Evolutionary conservation across 164 flowering plant species (phyloP).

Genomic region (Dillenia turbinata): DNA sequence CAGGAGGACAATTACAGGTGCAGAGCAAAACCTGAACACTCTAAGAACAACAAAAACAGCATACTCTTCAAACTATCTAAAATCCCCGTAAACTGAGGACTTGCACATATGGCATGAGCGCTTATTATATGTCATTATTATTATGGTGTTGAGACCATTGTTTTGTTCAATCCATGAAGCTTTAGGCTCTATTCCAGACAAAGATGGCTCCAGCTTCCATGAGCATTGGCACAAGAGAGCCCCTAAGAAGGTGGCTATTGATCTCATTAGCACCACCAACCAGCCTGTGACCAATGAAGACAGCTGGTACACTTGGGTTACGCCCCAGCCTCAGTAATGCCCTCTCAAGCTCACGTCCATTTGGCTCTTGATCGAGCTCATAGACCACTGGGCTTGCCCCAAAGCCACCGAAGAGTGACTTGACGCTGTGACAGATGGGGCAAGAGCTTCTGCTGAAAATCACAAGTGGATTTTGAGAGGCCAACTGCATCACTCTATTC

Average conservation of each 20-base stretch:
- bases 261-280: constrained; percentile 28
- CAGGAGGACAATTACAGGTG: no score
- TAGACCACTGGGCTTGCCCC: constrained; percentile 9
- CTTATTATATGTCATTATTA: no score
- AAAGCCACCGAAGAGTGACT: constrained; percentile 2
- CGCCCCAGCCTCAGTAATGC: constrained; percentile 20
- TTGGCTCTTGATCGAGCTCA: constrained; percentile 12
- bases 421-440: constrained; percentile 9
- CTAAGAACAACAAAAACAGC: no score
- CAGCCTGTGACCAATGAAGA: constrained; percentile 32
- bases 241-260: constrained; percentile 28
- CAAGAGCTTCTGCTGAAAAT: constrained; percentile 19
- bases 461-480: constrained; percentile 3
- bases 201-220: constrained; percentile 22
- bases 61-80: no score
- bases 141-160: no score
- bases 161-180: no score
- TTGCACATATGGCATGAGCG: no score
- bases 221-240: constrained; percentile 26
- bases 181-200: no score
- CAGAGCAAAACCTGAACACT: no score
- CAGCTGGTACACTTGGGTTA: constrained; percentile 21
- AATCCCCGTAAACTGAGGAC: no score
- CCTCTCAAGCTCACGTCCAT: constrained; percentile 19
- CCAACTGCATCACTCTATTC: constrained; percentile 5